Percentiles rank a stretch among this genome's conserved stretches.
phyloP scores from a whole-genome alignment of 2,329 filamentous ascomycete genomes.

The Myriangium duriaei region DNA sequence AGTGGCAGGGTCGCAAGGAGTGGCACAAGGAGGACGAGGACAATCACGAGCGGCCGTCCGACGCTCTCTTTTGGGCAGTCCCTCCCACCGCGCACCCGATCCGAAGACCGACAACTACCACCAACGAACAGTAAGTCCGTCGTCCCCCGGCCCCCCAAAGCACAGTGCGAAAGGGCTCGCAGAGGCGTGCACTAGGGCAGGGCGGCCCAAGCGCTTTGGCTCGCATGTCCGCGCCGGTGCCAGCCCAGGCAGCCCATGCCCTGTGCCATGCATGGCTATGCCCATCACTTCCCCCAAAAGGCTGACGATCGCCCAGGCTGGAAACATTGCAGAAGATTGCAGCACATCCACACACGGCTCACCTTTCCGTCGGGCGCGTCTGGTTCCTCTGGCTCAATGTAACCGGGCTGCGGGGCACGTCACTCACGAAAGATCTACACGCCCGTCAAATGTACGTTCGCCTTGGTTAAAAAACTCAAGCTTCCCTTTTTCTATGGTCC shows the following conservation, averaged over 20 bases:
- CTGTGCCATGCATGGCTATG: slow-evolving; percentile 5
- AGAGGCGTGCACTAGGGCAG: too few species aligned
- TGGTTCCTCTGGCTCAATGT: slow-evolving; percentile 7
- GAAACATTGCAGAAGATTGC: slow-evolving; percentile 2
- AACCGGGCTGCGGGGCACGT: slow-evolving; percentile 10
- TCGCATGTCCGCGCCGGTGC: too few species aligned
- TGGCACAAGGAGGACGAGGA: too few species aligned
- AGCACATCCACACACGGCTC: slow-evolving; percentile 2
- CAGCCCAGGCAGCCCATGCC: slow-evolving; percentile 5
- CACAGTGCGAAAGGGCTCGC: too few species aligned
- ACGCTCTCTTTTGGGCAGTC: too few species aligned
- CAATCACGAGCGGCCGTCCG: too few species aligned
- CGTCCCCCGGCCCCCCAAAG: too few species aligned
- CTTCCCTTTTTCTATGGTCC: not conserved
- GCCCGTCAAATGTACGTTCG: slow-evolving; percentile 9
- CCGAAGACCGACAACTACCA: too few species aligned
- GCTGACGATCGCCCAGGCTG: slow-evolving; percentile 8
- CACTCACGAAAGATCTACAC: slow-evolving; percentile 8
- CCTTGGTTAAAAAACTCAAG: slow-evolving; percentile 7
- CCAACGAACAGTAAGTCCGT: too few species aligned
- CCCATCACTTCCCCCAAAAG: slow-evolving; percentile 9
- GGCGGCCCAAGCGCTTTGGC: slow-evolving; percentile 7
- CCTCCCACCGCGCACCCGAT: too few species aligned
- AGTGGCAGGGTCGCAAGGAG: too few species aligned
- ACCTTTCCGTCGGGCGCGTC: slow-evolving; percentile 7